Evolutionary conservation across 2,329 filamentous ascomycete genomes (phyloP), one percentile per base, ranked within the genome.

Genomic region (Fusarium nisikadoi): DNA sequence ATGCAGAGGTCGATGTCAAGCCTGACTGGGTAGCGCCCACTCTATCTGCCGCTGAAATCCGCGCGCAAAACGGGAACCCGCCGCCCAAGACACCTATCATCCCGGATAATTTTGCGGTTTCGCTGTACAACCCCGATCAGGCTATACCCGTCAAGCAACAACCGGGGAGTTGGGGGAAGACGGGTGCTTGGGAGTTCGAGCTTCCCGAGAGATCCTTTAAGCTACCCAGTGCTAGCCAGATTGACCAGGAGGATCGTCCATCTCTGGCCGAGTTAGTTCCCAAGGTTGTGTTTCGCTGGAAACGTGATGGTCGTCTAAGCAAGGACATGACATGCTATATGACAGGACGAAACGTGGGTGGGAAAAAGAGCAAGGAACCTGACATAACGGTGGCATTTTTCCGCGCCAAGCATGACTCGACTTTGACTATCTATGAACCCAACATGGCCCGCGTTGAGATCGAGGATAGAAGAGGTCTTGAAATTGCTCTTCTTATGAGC

Each of bases 301-400:
- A 94, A 80, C 92, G 92, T 76, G 95, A 98, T 80, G 92, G 94
- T 70, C 92, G 94, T 72, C 83, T 97, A 60, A 93, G 91, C 64
- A 96, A 93, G 82, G 94, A 97, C 77, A 90, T 97, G 85, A 94
- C 93, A 4, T 98, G 95, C 81, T 94, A 92, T 81, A 87, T 97
- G 83, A 93, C 92, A 0, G 95, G 95, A 20, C 93, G 91, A 79
- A 92, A 90, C 17, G 89, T 92, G 1, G 90, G 89, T 27, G 90
- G 90, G n/a, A 93, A 91, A 82, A 93, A 93, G 85, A 93, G 87
- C 84, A 95, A 93, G 79, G 96, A 99, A 80, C 95, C 96, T 0
- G 96, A 98, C 81, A 98, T 98, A 75, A 95, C 94, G 0, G 87
- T 98, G n/a, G 94, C 94, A 5, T 88, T 98, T 76, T 97, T 95